Base-by-base conservation (phyloP, 1,284 basidiomycete genomes). In the Anthracocystis setariae region DNA sequence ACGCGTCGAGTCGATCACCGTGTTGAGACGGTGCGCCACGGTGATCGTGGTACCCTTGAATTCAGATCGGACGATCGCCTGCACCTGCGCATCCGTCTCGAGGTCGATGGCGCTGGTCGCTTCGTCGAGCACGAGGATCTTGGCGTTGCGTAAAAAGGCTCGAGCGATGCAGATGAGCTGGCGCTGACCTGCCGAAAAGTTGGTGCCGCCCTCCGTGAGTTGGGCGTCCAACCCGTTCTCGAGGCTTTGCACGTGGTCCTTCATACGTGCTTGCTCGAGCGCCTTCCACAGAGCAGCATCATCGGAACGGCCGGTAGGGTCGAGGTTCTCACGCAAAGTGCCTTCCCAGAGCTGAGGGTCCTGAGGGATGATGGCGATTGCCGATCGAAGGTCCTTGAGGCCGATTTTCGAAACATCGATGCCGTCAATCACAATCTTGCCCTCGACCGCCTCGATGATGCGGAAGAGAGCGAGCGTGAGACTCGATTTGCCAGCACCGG, bases 401-500 rank as follows among this genome's bases (percentile, higher is more conserved):
- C 94, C 93, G 45, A 96, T 88, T 51, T 88, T 89, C 12, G 89
- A 87, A 68, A 94, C 91, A 80, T 94, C 92, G 5, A 93, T 86
- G 5, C 89, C 90, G 81, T 97, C 93, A 49, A 96, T 91, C 12
- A 87, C 77, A 53, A 98, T 94, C 2, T 87, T 87, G 9, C 94
- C 95, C 44, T 86, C 85, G 0, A 87, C 85, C 0, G 92, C 90
- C 81, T 98, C 94, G 55, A 82, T 76, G 57, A 82, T 81, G 55
- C 81, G 77, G 80, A 82, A 82, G 8, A 82, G 78, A 5, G 83
- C 86, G 33, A 87, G 82, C 46, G 89, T 86, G 61, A 94, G 87
- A 3, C 91, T 91, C 25, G 89, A 91, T 84, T 96, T 96, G 64
- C 94, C 94, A n/a, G 92, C 91, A 1, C 94, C 93, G 0, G 94